Percentiles rank a stretch among this genome's conserved stretches.
Evolutionary conservation across 1,284 basidiomycete genomes (phyloP).

Genomic region (Takashimella koratensis): DNA sequence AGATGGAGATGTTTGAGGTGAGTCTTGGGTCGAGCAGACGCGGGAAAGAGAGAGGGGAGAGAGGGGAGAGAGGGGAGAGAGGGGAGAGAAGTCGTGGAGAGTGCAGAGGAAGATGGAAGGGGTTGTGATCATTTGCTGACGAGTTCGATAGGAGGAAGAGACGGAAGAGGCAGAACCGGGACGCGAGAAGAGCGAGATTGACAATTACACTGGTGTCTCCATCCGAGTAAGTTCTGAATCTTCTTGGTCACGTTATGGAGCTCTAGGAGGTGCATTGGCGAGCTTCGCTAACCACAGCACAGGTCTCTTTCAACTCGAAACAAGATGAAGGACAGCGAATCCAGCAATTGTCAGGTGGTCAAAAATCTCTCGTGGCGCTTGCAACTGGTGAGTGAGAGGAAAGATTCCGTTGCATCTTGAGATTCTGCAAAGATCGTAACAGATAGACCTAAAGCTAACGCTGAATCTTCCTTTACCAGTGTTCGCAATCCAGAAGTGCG

Average conservation of each 20-base stretch:
- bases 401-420: too few relatives aligned
- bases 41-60: too few relatives aligned
- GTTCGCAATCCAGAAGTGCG: conserved; percentile 98
- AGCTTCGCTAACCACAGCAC: too few relatives aligned
- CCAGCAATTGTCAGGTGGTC: conserved; percentile 94
- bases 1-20: conserved; percentile 68
- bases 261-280: too few relatives aligned
- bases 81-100: too few relatives aligned
- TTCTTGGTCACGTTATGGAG: conserved; percentile 1
- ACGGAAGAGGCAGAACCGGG: conserved; percentile 28
- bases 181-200: conserved; percentile 68
- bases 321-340: conserved; percentile 93
- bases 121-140: background rate
- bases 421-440: too few relatives aligned
- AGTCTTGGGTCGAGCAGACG: conserved; percentile 24
- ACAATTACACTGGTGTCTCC: conserved; percentile 93
- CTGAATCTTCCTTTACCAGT: conserved; percentile 54
- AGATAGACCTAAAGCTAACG: background rate
- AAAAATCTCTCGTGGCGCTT: conserved; percentile 94
- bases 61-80: too few relatives aligned
- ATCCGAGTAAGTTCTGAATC: conserved; percentile 64
- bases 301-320: conserved; percentile 98
- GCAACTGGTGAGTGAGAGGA: conserved; percentile 70
- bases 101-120: background rate
- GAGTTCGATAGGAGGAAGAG: conserved; percentile 41